These are phyloP conservation scores for Pulveroboletus sp. DNA, from an alignment of 768 basidiomycete species.

Conservation along the genomic window DNA sequence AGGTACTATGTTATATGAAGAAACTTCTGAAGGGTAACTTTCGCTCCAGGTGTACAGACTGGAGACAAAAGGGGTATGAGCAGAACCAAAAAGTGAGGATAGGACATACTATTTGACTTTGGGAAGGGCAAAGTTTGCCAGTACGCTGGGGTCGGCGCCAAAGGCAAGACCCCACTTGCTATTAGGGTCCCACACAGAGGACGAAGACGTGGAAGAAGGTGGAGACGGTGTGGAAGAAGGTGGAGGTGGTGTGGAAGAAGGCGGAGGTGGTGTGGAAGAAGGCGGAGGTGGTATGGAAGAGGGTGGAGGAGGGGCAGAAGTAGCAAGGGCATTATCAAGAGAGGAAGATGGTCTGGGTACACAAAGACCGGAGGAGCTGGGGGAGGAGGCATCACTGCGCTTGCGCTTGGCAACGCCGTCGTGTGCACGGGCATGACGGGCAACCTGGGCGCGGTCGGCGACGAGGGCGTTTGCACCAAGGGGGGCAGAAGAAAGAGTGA, in stretches of 20 bases:
- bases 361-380: slow-evolving; percentile 47
- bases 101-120: slow-evolving; percentile 40
- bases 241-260: slow-evolving; percentile 13
- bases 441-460: slow-evolving; percentile 34
- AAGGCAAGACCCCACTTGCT: background rate
- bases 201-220: slow-evolving; percentile 13
- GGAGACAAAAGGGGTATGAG: background rate
- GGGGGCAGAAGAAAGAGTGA: slow-evolving; percentile 47
- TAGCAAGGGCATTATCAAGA: background rate
- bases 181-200: slow-evolving; percentile 14
- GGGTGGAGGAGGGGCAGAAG: slow-evolving; percentile 7
- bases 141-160: slow-evolving; percentile 19
- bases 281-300: slow-evolving; percentile 2
- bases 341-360: slow-evolving; percentile 43
- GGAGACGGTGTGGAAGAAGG: background rate
- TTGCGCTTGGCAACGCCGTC: slow-evolving; percentile 48
- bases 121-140: slow-evolving; percentile 46
- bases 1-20: no score
- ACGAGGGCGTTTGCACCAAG: slow-evolving; percentile 51
- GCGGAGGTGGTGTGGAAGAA: background rate
- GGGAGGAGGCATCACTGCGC: slow-evolving; percentile 27
- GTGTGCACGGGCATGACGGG: slow-evolving; percentile 45
- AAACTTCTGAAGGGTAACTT: slow-evolving; percentile 34
- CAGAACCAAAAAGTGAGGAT: background rate
- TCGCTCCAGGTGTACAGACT: slow-evolving; percentile 68